These are phyloP conservation scores for Saccharomyces paradoxus DNA, from an alignment of 805 yeast species.

Conservation along the genomic window DNA sequence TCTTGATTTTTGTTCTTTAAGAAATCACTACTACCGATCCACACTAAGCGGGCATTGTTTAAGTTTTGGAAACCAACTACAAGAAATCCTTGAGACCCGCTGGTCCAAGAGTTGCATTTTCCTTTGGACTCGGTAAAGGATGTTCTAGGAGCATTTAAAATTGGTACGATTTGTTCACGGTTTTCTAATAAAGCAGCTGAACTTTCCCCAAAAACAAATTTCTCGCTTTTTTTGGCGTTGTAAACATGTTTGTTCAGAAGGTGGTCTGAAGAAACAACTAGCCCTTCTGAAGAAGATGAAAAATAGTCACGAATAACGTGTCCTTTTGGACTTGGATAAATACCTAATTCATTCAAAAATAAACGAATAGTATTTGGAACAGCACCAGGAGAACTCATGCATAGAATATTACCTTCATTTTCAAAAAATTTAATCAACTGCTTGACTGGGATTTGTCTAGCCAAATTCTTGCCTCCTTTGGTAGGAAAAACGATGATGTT, in stretches of 20 bases:
- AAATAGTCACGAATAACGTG: constrained; percentile 62
- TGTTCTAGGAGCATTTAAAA: constrained; percentile 57
- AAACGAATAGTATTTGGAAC: constrained; percentile 55
- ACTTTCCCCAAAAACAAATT: constrained; percentile 37
- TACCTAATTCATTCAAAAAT: constrained; percentile 72
- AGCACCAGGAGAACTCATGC: constrained; percentile 46
- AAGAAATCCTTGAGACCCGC: constrained; percentile 70
- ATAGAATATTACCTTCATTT: constrained; percentile 68
- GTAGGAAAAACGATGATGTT: constrained; percentile 55
- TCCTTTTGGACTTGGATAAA: constrained; percentile 73
- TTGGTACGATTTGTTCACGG: constrained; percentile 61
- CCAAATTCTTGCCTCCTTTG: constrained; percentile 36
- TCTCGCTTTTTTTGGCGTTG: constrained; percentile 2
- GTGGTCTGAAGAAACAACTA: constrained; percentile 11
- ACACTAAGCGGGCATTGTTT: constrained; percentile 65
- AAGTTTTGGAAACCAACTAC: constrained; percentile 74
- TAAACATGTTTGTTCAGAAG: constrained; percentile 6
- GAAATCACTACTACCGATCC: constrained; percentile 68
- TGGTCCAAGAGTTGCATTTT: constrained; percentile 66
- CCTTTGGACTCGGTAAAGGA: constrained; percentile 48
- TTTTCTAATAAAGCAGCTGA: constrained; percentile 65
- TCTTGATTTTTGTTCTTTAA: constrained; percentile 35
- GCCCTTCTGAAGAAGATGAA: constrained; percentile 15
- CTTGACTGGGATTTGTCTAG: constrained; percentile 36
- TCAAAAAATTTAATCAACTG: constrained; percentile 49